phyloP scores from a whole-genome alignment of 257 asterid species.

The Fraxinus excelsior region DNA sequence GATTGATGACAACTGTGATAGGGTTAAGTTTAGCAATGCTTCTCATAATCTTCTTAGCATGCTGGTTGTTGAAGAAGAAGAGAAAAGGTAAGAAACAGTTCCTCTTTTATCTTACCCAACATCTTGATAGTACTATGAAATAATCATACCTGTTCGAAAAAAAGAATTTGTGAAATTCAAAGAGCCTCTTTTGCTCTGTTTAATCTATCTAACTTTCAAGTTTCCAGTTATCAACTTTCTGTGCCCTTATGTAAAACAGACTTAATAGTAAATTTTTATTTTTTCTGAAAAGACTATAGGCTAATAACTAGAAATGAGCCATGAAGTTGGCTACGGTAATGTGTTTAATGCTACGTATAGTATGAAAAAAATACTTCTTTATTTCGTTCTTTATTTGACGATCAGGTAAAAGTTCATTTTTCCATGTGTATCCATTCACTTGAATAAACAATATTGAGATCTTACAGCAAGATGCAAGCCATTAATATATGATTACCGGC shows the following conservation, averaged over 20 bases:
- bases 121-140: not conserved
- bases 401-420: not conserved
- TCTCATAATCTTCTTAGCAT: constrained; percentile 14
- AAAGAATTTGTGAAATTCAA: not conserved
- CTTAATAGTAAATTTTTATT: too few species aligned
- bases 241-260: too few species aligned
- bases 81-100: constrained; percentile 25
- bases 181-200: not conserved
- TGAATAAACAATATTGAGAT: not conserved
- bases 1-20: constrained; percentile 5
- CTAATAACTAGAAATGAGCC: too few species aligned
- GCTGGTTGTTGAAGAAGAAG: constrained; percentile 19
- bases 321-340: too few species aligned
- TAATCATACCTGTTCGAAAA: not conserved
- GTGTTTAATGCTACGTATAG: too few species aligned
- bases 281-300: too few species aligned
- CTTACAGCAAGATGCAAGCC: not conserved
- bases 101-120: not conserved
- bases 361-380: too few species aligned
- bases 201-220: too few species aligned
- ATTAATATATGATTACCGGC: constrained; percentile 11
- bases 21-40: constrained; percentile 29
- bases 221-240: too few species aligned
- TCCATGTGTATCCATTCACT: not conserved
- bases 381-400: too few species aligned